Percentiles rank a stretch among this genome's conserved stretches.
Conservation (phyloP, 202 grass and related monocot species). For the Saccharum hybrid region DNA sequence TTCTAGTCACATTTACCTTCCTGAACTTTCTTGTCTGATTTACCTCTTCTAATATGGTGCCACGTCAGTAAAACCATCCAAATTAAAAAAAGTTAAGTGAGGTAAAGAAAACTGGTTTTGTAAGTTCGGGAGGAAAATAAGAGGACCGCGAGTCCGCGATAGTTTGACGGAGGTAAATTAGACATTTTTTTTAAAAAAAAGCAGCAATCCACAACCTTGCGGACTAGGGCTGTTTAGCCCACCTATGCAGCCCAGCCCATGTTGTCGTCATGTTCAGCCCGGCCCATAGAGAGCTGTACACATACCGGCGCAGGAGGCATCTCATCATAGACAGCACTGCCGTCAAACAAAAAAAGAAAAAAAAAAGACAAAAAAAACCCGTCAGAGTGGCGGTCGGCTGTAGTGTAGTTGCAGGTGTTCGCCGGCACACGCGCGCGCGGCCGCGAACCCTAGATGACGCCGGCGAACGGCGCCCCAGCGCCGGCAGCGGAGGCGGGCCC, state of each 20-base stretch:
- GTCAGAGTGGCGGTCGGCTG: constrained; percentile 26
- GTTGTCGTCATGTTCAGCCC: neutral
- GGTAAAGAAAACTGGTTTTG: too few species aligned
- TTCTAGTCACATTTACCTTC: too few species aligned
- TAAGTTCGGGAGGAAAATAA: too few species aligned
- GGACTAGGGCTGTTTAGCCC: neutral
- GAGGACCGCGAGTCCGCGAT: too few species aligned
- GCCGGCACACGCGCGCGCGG: constrained; percentile 14
- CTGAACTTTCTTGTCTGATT: too few species aligned
- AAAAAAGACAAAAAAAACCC: neutral
- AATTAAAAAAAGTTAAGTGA: too few species aligned
- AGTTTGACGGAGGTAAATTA: too few species aligned
- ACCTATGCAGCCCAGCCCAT: neutral
- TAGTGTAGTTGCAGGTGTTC: constrained; percentile 17
- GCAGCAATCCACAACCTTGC: neutral
- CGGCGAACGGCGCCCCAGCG: constrained; percentile 49
- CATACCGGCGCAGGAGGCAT: neutral
- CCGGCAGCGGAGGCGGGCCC: neutral
- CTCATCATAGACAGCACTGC: neutral
- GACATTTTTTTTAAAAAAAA: too few species aligned
- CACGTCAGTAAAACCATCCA: too few species aligned
- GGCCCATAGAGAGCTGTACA: neutral
- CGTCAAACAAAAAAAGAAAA: neutral
- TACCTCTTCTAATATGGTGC: too few species aligned
- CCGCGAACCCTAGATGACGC: constrained; percentile 47